phyloP scores from a whole-genome alignment of 352 stramenopile species.

The Phytophthora sp. region DNA sequence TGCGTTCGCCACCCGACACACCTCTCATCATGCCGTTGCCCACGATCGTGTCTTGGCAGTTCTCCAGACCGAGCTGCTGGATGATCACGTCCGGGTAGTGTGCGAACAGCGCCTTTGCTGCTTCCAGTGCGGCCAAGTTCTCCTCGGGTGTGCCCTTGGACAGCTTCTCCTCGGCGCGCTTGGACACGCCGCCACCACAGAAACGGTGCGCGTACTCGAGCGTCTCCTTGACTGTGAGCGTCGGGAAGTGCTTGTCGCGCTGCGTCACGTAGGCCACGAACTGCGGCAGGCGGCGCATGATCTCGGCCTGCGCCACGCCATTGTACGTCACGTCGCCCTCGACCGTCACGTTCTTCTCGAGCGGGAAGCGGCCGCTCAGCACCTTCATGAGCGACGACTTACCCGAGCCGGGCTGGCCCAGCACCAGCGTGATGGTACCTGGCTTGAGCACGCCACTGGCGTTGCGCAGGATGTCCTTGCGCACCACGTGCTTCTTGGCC shows the following conservation, averaged over 20 bases:
- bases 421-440: slow-evolving; percentile 35
- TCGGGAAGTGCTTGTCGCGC: slow-evolving; percentile 91
- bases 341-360: slow-evolving; percentile 44
- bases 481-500: slow-evolving; percentile 49
- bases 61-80: slow-evolving; percentile 30
- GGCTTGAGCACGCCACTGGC: slow-evolving; percentile 56
- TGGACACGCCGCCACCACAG: slow-evolving; percentile 44
- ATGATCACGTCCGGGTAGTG: slow-evolving; percentile 35
- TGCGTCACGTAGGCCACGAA: slow-evolving; percentile 54
- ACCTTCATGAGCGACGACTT: slow-evolving; percentile 41
- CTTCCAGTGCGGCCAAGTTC: slow-evolving; percentile 33
- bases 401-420: slow-evolving; percentile 31
- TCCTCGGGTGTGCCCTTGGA: slow-evolving; percentile 42
- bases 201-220: slow-evolving; percentile 70
- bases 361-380: slow-evolving; percentile 46
- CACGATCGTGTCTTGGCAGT: slow-evolving; percentile 59
- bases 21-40: slow-evolving; percentile 65
- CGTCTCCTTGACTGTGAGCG: slow-evolving; percentile 32
- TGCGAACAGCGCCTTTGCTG: slow-evolving; percentile 28
- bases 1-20: slow-evolving; percentile 73
- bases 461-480: slow-evolving; percentile 55
- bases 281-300: slow-evolving; percentile 44
- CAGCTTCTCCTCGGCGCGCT: slow-evolving; percentile 50
- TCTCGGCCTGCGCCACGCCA: slow-evolving; percentile 31
- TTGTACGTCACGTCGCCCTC: slow-evolving; percentile 60